Conservation (phyloP, 2,329 filamentous ascomycete species). For the Dactylellina haptotyla region DNA sequence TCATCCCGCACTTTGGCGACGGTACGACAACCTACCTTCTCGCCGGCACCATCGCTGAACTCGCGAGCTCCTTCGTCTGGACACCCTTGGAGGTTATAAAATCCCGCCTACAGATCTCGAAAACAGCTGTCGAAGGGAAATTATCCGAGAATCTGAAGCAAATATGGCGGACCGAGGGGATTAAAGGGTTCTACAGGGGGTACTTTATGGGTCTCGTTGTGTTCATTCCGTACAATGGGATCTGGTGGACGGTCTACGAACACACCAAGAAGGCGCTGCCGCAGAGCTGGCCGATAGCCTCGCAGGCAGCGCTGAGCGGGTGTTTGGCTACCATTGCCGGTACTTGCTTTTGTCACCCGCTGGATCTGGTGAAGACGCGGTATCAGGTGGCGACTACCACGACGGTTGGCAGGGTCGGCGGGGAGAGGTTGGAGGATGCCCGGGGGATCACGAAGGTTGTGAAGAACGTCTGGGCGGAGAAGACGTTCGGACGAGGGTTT, state of each 20-base stretch:
- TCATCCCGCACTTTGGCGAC: conserved; percentile 47
- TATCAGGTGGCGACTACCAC: conserved; percentile 47
- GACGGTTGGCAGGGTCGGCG: conserved; percentile 37
- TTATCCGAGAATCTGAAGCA: conserved; percentile 30
- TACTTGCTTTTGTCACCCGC: conserved; percentile 42
- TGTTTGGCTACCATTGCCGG: conserved; percentile 35
- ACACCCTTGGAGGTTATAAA: conserved; percentile 52
- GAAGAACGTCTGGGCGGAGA: conserved; percentile 33
- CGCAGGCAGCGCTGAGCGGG: conserved; percentile 23
- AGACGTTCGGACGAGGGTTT: conserved; percentile 39
- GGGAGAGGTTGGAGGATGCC: conserved; percentile 38
- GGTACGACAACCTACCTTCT: conserved; percentile 42
- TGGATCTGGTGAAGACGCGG: conserved; percentile 48
- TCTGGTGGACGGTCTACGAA: conserved; percentile 52
- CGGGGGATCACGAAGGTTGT: conserved; percentile 35
- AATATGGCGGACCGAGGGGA: conserved; percentile 42
- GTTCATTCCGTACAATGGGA: conserved; percentile 51
- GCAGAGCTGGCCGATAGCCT: conserved; percentile 14
- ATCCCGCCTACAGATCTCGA: conserved; percentile 45
- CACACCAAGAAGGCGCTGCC: conserved; percentile 46
- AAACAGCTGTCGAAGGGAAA: conserved; percentile 22
- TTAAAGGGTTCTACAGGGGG: conserved; percentile 46
- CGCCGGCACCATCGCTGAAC: conserved; percentile 40
- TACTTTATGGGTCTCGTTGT: conserved; percentile 43
- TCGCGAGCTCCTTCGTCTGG: conserved; percentile 45